Conservation (phyloP, 352 stramenopile species). For the Peronospora tabacina region DNA sequence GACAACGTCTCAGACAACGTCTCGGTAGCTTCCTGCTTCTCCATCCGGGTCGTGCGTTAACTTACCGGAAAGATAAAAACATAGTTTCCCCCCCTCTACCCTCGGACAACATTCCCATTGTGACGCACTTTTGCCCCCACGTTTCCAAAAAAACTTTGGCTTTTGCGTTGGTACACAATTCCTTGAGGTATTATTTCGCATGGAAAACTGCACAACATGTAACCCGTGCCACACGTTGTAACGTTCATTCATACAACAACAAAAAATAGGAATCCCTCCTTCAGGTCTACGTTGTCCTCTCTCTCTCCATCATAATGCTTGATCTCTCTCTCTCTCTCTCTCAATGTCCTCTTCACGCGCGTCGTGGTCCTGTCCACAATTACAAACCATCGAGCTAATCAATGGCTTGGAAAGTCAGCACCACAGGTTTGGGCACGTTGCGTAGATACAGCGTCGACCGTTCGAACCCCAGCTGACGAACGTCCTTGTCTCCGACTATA, state of each 20-base stretch:
- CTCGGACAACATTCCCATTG: no score
- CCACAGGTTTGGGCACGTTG: constrained; percentile 65
- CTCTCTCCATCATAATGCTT: neutral
- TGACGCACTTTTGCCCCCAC: no score
- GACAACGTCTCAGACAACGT: constrained; percentile 5
- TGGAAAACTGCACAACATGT: no score
- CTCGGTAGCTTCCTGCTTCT: constrained; percentile 5
- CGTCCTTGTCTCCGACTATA: constrained; percentile 65
- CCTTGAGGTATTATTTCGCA: no score
- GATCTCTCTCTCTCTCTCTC: constrained; percentile 1
- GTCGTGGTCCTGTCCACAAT: constrained; percentile 9
- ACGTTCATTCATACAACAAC: constrained; percentile 10
- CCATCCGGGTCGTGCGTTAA: constrained; percentile 12
- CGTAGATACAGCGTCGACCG: constrained; percentile 61
- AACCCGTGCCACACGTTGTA: constrained; percentile 5
- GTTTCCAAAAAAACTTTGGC: no score
- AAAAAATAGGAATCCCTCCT: no score
- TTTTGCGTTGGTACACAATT: no score
- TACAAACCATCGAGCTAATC: constrained; percentile 37
- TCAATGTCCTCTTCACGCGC: constrained; percentile 2
- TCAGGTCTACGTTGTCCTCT: constrained; percentile 5
- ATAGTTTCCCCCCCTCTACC: no score
- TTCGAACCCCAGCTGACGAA: constrained; percentile 66
- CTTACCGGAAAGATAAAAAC: no score
- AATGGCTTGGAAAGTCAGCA: constrained; percentile 73